Base-by-base conservation (phyloP, 164 flowering plant genomes). In the Magnolia changhungtana region DNA sequence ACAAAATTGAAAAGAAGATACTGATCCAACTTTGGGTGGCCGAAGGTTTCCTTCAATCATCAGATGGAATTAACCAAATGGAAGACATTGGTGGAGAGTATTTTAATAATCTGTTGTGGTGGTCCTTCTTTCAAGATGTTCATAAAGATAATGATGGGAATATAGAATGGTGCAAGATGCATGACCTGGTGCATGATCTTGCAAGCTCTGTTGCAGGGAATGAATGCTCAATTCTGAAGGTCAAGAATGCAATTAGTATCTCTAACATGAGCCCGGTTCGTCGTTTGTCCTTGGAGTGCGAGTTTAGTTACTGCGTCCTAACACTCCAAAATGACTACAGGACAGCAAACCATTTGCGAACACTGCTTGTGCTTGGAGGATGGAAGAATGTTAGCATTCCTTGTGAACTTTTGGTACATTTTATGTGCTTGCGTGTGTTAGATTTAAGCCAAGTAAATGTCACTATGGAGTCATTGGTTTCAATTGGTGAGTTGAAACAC, bases 1-100 rank as follows among this genome's bases (percentile, higher is more conserved):
- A 59, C 11, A 10, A 4, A 0, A 64, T 81, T 52, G 21, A 23
- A 4, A 81, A 76, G 27, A 72, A 70, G 10, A 8, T 4, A 18
- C 49, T 79, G 50, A 71, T 79, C 21, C 72, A 70, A 65, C 55
- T 73, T 4, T 81, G 84, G 84, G 67, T 74, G 24, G 80, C 80
- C 19, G 31, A 77, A 6, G 83, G 73, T n/a, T 59, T 81, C 51
- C 18, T 81, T 71, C 72, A 55, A 6, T 6, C 61, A 23, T 24
- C 65, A 1, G 61, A 9, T 9, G 61, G 61, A 55, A 37, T 4
- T 37, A 74, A 8, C 27, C 64, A 50, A n/a, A 29, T 78, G 72
- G 80, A 78, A 63, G 80, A 68, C 9, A 24, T 69, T 16, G 78
- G 74, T 8, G 45, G 21, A 7, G 68, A 45, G 50, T 59, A 68